Evolutionary conservation across 495 filamentous ascomycete genomes (phyloP).

Genomic region (Aspergillus indologenus): DNA sequence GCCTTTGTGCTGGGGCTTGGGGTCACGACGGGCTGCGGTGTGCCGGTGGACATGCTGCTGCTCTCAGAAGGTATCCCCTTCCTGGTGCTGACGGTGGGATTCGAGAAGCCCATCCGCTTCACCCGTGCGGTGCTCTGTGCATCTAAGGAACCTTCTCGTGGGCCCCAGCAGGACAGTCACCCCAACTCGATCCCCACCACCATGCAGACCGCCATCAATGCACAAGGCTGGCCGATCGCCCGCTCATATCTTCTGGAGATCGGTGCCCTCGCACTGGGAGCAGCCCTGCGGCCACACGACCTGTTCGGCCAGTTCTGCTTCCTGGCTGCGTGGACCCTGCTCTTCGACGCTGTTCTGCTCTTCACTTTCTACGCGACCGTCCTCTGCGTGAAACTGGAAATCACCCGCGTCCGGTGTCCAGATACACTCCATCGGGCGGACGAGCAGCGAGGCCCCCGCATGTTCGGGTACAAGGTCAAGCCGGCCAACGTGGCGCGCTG

Average conservation of each 20-base stretch:
- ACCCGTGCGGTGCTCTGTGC: not conserved
- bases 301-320: not conserved
- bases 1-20: not conserved
- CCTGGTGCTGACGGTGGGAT: not conserved
- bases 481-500: not conserved
- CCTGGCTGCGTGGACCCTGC: not conserved
- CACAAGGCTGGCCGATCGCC: not conserved
- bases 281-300: not conserved
- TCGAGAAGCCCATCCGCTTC: not conserved
- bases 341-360: not conserved
- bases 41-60: not conserved
- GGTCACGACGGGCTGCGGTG: not conserved
- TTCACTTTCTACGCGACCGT: not conserved
- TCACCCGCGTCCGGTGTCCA: not conserved
- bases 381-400: not conserved
- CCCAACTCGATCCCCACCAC: not conserved
- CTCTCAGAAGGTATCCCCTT: not conserved
- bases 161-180: no score
- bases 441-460: not conserved
- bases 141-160: not conserved
- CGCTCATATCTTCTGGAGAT: not conserved
- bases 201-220: not conserved
- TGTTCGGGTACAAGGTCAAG: not conserved
- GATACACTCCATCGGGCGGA: not conserved
- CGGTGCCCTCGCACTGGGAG: not conserved